Evolutionary conservation across 495 filamentous ascomycete species (phyloP), one percentile per base, ranked within the genome.

Genomic region (Lindgomyces ingoldianus): DNA sequence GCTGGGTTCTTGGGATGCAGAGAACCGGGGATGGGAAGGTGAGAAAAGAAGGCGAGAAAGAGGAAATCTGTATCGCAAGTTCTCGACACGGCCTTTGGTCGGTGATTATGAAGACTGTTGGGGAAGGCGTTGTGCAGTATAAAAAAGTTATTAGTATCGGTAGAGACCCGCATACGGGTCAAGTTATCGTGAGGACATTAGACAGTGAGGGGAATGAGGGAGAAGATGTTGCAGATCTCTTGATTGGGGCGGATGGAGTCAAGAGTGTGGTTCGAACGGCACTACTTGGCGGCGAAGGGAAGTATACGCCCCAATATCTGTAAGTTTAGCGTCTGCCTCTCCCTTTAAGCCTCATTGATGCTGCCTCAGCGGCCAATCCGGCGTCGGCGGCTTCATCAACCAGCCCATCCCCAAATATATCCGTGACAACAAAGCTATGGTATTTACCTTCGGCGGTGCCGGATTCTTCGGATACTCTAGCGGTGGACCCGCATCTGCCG

Each of bases 201-300:
- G 75, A 77, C 54, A 75, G 73, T 8, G 56, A 51, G 41, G 65
- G 54, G 18, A 47, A 49, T 25, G 64, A 44, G 24, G 57, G 53
- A 8, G 68, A 70, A 3, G 76, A 78, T 3, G 72, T 77, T 16
- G 81, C 76, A 0, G 82, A 82, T 73, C 57, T 89, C 60, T 75
- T 86, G 1, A 77, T 88, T 65, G 85, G 82, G n/a, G 82, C 83
- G 0, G 85, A 87, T 73, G 86, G 86, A 0, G 74, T 86, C 3
- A 80, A 78, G 70, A 84, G 83, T 48, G 73, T 73, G 0, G 77
- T 79, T 0, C 77, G 81, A 54, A 76, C 65, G 49, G 74, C 74
- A 0, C 61, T 87, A 30, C 78, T 81, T 50, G 74, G 79, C 14
- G 77, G 74, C 22, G 63, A 64, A 4, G 44, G 52, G 25, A 58